Conservation (phyloP, 2,329 filamentous ascomycete species). For the Ophiostoma sp. region DNA sequence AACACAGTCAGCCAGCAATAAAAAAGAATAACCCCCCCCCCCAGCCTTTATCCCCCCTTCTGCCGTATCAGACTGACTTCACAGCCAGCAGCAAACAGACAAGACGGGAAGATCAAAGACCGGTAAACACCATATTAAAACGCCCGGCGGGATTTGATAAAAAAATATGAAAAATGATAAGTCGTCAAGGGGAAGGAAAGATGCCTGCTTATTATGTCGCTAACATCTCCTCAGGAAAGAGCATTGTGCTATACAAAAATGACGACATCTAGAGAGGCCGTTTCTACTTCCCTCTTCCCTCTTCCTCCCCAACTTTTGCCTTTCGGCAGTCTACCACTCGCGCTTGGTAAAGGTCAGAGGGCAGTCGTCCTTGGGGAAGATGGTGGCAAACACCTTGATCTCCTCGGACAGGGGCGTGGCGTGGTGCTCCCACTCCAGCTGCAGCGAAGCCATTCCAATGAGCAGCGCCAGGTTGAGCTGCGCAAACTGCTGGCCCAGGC, state of each 20-base stretch:
- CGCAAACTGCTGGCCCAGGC: slow-evolving; percentile 89
- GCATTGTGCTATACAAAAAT: not conserved
- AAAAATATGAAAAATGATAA: not conserved
- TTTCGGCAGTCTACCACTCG: slow-evolving; percentile 43
- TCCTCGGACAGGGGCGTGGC: slow-evolving; percentile 82
- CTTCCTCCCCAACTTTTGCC: not conserved
- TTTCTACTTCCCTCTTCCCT: not conserved
- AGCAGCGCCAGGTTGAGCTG: slow-evolving; percentile 84
- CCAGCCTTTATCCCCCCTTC: not conserved
- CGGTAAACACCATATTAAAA: slow-evolving; percentile 10
- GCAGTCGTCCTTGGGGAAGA: slow-evolving; percentile 94
- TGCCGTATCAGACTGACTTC: not conserved
- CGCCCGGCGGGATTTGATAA: slow-evolving; percentile 7
- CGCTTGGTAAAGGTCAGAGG: slow-evolving; percentile 69
- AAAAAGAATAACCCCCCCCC: not conserved
- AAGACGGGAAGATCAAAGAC: not conserved
- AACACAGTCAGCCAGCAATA: not conserved
- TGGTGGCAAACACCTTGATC: slow-evolving; percentile 97
- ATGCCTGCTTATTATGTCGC: not conserved
- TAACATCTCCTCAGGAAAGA: not conserved
- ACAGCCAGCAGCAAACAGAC: not conserved
- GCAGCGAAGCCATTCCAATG: slow-evolving; percentile 84
- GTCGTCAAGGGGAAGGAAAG: not conserved
- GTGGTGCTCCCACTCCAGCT: slow-evolving; percentile 87
- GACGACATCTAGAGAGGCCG: not conserved